Evolutionary conservation across 192 early-diverging fungal genomes (phyloP), one percentile per base, ranked within the genome.

Genomic region (Coemansia sp.): DNA sequence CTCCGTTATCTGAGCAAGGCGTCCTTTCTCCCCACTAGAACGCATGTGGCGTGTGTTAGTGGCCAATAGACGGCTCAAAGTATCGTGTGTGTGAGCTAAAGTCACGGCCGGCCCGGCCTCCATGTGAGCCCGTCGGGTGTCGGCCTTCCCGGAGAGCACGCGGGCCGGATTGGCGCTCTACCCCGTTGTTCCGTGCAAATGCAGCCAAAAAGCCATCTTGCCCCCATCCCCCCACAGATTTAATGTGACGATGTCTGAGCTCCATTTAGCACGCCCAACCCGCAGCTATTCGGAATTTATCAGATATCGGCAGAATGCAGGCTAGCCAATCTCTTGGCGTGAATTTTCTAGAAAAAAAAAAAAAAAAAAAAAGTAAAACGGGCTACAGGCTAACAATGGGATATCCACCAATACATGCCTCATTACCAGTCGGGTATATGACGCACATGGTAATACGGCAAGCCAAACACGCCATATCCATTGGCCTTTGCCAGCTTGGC

Each of bases 401-500:
- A 4, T 4, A 31, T 1, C 31, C 4, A 31, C 31, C 31, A 31
- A 31, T 31, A 31, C 31, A 31, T 31, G 31, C 4, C n/a, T n/a
- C n/a, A 26, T 50, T 26, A 7, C 21, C 53, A 80, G 23, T 66
- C 69, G 23, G 64, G 61, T 1, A 80, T 78, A 71, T 91, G 89
- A 21, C 85, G 84, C 5, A 91, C 81, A 34, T 86, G 61, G 41
- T 88, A 87, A 35, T 76, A 84, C 1, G 90, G 90, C 43, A 88
- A 74, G 0, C 90, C 90, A 67, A 69, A 88, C 3, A 89, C 85
- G 20, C 78, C 80, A 62, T 82, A 90, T 0, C 88, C 88, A 37
- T 86, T 53, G 0, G 72, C 84, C 63, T 87, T 88, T 53, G 88
- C 88, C 64, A 89, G 86, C 65, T 88, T 91, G 13, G 87, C 90